These are phyloP conservation scores for Sclerotinia sclerotiorum DNA, from an alignment of 2,329 filamentous ascomycete species.

Conservation along the genomic window DNA sequence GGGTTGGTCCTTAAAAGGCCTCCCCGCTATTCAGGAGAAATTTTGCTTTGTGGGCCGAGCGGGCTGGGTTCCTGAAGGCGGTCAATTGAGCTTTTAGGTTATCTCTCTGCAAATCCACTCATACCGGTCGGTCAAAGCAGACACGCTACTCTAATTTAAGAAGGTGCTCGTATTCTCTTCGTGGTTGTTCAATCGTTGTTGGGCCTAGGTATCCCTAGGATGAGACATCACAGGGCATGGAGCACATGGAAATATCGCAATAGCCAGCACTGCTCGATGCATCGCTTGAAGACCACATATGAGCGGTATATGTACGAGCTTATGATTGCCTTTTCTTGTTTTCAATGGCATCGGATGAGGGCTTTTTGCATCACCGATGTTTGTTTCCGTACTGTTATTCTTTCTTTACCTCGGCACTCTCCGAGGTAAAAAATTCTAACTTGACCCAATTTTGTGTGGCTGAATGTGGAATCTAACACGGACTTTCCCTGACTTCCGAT, in stretches of 20 bases:
- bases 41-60: background rate
- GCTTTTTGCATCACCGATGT: background rate
- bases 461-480: constrained; percentile 3
- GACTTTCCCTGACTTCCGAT: background rate
- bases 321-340: background rate
- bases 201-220: background rate
- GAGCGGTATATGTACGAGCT: background rate
- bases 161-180: constrained; percentile 14
- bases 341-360: background rate
- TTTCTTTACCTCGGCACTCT: background rate
- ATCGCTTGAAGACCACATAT: background rate
- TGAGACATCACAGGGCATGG: background rate
- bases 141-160: constrained; percentile 9
- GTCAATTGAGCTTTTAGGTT: background rate
- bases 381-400: background rate
- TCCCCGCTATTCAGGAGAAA: background rate
- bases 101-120: background rate
- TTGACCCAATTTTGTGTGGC: background rate
- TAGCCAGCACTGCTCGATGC: background rate
- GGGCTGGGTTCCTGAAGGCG: background rate
- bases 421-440: background rate
- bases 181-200: background rate
- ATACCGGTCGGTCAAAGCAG: background rate
- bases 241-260: background rate
- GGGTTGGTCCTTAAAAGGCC: background rate